Conservation (phyloP, 495 filamentous ascomycete genomes). For the Rusavskia elegans region DNA sequence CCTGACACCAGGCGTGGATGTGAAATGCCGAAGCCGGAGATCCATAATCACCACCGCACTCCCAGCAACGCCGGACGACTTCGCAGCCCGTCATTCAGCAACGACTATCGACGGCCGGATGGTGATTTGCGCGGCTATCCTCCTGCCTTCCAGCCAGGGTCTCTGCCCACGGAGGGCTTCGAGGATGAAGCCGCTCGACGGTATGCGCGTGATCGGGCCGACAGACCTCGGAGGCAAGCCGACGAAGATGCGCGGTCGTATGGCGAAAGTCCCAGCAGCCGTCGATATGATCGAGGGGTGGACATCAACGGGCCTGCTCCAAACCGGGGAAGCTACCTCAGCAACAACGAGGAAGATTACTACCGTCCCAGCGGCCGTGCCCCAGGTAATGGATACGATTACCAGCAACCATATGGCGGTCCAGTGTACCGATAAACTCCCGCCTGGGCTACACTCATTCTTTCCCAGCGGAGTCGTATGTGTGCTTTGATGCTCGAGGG, state of each 20-base stretch:
- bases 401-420: constrained; percentile 10
- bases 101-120: constrained; percentile 13
- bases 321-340: constrained; percentile 3
- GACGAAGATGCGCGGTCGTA: constrained; percentile 12
- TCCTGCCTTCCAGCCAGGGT: constrained; percentile 2
- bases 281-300: constrained; percentile 11
- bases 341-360: constrained; percentile 14
- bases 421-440: constrained; percentile 4
- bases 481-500: too few relatives aligned
- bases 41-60: constrained; percentile 10
- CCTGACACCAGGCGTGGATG: constrained; percentile 1
- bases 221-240: constrained; percentile 8
- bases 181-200: constrained; percentile 12
- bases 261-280: constrained; percentile 11
- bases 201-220: constrained; percentile 11
- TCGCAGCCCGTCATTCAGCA: constrained; percentile 14
- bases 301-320: constrained; percentile 1
- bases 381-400: constrained; percentile 8
- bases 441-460: not conserved
- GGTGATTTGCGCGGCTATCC: constrained; percentile 9
- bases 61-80: constrained; percentile 8
- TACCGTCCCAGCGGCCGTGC: constrained; percentile 8
- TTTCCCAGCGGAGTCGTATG: too few relatives aligned
- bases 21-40: constrained; percentile 11
- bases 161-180: constrained; percentile 1